A percentile compares a stretch with the other conserved stretches of the same genome.
phyloP scores from a whole-genome alignment of 805 yeast species.

The Sugiyamaella chiloensis region DNA sequence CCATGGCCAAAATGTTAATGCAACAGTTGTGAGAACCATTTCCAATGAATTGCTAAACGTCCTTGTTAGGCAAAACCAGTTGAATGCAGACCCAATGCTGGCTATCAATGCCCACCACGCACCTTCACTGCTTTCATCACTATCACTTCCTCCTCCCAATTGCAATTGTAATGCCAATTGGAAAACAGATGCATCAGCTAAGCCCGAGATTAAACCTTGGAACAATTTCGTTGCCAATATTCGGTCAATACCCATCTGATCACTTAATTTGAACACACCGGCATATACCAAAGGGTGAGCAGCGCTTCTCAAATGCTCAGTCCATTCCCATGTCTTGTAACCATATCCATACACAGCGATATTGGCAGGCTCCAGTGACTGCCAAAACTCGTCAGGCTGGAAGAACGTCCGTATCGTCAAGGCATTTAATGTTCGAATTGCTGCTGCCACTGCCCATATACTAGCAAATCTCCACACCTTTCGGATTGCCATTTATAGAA shows the following conservation, averaged over 20 bases:
- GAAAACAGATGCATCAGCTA: constrained; percentile 64
- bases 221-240: constrained; percentile 58
- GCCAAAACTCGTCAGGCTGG: constrained; percentile 97
- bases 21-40: constrained; percentile 62
- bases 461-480: too few species aligned
- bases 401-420: constrained; percentile 68
- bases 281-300: constrained; percentile 75
- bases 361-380: constrained; percentile 91
- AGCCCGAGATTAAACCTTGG: constrained; percentile 66
- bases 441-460: constrained; percentile 22
- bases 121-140: too few species aligned
- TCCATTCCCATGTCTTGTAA: constrained; percentile 93
- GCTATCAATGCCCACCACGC: constrained; percentile 41
- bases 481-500: too few species aligned
- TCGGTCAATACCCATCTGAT: constrained; percentile 34
- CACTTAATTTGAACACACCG: constrained; percentile 38
- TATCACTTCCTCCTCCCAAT: too few species aligned
- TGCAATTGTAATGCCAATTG: constrained; percentile 38
- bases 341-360: constrained; percentile 72
- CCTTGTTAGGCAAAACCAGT: constrained; percentile 76
- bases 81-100: constrained; percentile 67
- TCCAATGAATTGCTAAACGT: constrained; percentile 86
- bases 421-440: constrained; percentile 60
- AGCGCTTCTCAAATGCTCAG: constrained; percentile 65
- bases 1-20: constrained; percentile 75